Base-by-base conservation (phyloP, 2,329 filamentous ascomycete species). In the Pseudocercospora cruenta region DNA sequence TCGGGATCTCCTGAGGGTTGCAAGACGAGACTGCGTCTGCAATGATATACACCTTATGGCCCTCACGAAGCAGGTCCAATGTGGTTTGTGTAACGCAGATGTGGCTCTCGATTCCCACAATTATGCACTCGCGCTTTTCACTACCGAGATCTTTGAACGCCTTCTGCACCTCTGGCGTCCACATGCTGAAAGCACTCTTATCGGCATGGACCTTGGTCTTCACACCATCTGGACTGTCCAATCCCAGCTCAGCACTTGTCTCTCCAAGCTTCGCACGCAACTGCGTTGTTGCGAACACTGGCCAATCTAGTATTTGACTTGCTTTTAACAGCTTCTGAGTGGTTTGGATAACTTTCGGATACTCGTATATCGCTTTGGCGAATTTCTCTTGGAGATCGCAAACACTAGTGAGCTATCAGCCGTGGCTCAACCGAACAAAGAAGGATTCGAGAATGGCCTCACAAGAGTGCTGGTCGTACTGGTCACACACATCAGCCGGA, bases 351-450 rank as follows among this genome's bases (percentile, higher is more conserved):
- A 97, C 86, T 77, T 91, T 93, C 69, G 92, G 87, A 76, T 94
- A 97, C 76, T 96, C 90, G 81, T 90, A 87, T 74, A 98, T 97
- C 63, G 89, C 90, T 8, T 84, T 83, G 67, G 92, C 87, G 81
- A 98, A 98, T 79, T 93, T 96, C 72, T 97, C 94, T 82, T 98
- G 94, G 69, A 98, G 85, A 76, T 98, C 94, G 82, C 94, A 98
- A 77, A 98, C 87, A 75, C 94, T 97, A 68, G 21, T 28, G 54
- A 58, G 55, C 55, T 22, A 58, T 58, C 55, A 58, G 55, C 55
- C 31, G 55, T 43, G 55, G 55, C 55, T 58, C 28, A 22, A 14
- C 12, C 28, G 19, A n/a, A 58, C 55, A 43, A 58, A 58, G 55
- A 33, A 58, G 55, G 31, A 58, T 36, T n/a, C 36, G 24, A 43